These are phyloP conservation scores for Neonectria neomacrospora DNA, from an alignment of 2,329 filamentous ascomycete species.

Conservation along the genomic window DNA sequence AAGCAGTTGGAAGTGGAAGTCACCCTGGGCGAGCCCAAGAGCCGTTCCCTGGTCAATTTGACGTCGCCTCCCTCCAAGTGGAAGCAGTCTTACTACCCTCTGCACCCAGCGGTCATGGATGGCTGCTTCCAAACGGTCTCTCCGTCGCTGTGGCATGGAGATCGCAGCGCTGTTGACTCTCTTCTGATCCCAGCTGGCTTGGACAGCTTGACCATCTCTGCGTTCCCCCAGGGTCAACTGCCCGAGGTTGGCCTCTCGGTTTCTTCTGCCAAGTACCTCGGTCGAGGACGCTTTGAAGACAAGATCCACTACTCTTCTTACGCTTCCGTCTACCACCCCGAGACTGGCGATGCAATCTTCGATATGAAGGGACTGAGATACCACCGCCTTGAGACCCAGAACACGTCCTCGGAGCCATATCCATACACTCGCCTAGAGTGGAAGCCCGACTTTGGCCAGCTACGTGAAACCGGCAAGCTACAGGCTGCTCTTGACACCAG, in stretches of 20 bases:
- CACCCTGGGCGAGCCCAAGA: conserved; percentile 5
- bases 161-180: conserved; percentile 11
- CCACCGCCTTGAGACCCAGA: not conserved
- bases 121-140: conserved; percentile 23
- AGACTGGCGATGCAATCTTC: conserved; percentile 11
- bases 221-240: conserved; percentile 9
- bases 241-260: conserved; percentile 16
- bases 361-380: conserved; percentile 17
- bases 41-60: conserved; percentile 16
- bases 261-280: conserved; percentile 15
- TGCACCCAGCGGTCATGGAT: conserved; percentile 25
- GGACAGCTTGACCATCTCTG: conserved; percentile 10
- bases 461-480: conserved; percentile 2
- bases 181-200: conserved; percentile 16
- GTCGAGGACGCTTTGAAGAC: conserved; percentile 14
- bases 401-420: conserved; percentile 7
- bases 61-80: conserved; percentile 8
- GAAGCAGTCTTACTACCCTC: conserved; percentile 22
- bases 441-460: conserved; percentile 17
- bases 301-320: conserved; percentile 13
- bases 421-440: conserved; percentile 17
- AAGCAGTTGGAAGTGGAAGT: conserved; percentile 18
- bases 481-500: not conserved
- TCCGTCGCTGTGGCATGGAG: conserved; percentile 20
- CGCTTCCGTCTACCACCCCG: conserved; percentile 10